Evolutionary conservation across 768 basidiomycete genomes (phyloP).

Genomic region (Austroboletus festivus): DNA sequence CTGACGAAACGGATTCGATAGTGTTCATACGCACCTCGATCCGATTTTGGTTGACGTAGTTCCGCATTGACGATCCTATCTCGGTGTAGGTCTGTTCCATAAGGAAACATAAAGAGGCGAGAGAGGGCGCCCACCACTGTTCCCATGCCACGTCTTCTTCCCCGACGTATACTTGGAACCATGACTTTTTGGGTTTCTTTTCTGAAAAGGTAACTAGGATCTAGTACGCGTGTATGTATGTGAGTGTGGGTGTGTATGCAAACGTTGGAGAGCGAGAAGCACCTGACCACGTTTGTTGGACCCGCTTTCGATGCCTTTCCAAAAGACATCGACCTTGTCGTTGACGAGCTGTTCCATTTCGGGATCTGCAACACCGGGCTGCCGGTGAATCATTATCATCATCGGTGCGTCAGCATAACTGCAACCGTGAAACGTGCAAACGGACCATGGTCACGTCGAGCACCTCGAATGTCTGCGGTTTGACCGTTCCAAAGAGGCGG

Average conservation of each 20-base stretch:
- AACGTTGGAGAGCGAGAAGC: not conserved
- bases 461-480: conserved; percentile 73
- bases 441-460: conserved; percentile 82
- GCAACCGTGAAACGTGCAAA: too few species aligned
- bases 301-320: conserved; percentile 69
- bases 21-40: conserved; percentile 44
- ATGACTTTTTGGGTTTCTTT: conserved; percentile 71
- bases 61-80: conserved; percentile 78
- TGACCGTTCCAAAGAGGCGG: conserved; percentile 75
- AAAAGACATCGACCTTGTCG: conserved; percentile 75
- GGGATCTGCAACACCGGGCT: conserved; percentile 78
- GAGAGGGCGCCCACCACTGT: conserved; percentile 56
- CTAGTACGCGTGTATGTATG: too few species aligned
- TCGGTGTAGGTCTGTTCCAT: too few species aligned
- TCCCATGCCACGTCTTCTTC: conserved; percentile 90
- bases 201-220: conserved; percentile 75
- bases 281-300: conserved; percentile 70
- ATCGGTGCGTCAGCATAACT: too few species aligned
- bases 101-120: too few species aligned
- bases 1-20: not conserved
- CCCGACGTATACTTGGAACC: conserved; percentile 67
- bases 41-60: conserved; percentile 66
- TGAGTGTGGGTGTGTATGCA: not conserved
- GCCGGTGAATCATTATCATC: too few species aligned
- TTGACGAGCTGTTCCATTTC: conserved; percentile 69